phyloP scores from a whole-genome alignment of 768 basidiomycete species.

The Agaricus subrufescens region DNA sequence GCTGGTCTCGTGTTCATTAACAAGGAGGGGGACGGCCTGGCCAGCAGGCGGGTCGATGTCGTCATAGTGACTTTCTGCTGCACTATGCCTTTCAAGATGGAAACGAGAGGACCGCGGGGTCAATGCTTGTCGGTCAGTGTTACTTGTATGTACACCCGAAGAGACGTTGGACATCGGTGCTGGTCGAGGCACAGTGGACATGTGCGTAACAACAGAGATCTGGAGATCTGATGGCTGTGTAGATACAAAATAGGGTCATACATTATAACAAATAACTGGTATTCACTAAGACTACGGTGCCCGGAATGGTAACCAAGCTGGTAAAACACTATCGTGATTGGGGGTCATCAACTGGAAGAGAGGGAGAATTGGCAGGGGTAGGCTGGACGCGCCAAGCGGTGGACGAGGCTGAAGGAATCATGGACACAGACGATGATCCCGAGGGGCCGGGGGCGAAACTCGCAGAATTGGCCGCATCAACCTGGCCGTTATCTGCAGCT shows the following conservation, averaged over 20 bases:
- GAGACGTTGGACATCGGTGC: slow-evolving; percentile 31
- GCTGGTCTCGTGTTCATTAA: slow-evolving; percentile 32
- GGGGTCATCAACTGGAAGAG: neutral
- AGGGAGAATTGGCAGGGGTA: slow-evolving; percentile 4
- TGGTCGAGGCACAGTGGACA: slow-evolving; percentile 33
- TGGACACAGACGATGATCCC: slow-evolving; percentile 4
- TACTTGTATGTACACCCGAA: slow-evolving; percentile 24
- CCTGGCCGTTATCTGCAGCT: neutral
- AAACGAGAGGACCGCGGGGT: slow-evolving; percentile 65
- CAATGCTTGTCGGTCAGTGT: slow-evolving; percentile 29
- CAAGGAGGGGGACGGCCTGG: slow-evolving; percentile 43
- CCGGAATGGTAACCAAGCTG: neutral
- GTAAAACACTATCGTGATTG: neutral
- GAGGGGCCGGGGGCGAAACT: slow-evolving; percentile 7
- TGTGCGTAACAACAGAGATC: neutral
- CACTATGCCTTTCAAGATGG: slow-evolving; percentile 51
- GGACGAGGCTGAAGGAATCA: neutral
- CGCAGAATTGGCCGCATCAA: slow-evolving; percentile 1
- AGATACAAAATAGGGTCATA: neutral
- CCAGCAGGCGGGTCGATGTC: slow-evolving; percentile 32
- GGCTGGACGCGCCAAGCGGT: neutral
- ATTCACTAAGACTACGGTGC: neutral
- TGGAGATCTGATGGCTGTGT: neutral
- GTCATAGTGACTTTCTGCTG: slow-evolving; percentile 43
- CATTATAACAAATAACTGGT: neutral